These are phyloP conservation scores for Parafenestella ontariensis DNA, from an alignment of 2,329 filamentous ascomycete genomes.

Conservation along the genomic window DNA sequence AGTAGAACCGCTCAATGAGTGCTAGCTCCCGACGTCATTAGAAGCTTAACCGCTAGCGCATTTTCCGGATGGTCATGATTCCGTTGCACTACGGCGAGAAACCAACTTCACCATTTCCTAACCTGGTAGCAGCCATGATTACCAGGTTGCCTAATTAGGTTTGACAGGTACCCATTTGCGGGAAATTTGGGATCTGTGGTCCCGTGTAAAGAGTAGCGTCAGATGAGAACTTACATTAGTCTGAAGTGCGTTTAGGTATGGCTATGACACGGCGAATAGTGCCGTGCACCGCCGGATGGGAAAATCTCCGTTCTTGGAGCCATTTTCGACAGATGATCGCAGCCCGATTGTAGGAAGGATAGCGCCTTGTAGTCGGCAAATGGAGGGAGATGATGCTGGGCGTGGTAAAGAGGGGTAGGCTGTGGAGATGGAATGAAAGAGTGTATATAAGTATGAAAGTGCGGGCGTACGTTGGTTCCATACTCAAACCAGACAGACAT, in stretches of 20 bases:
- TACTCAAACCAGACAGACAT: background rate
- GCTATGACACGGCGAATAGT: too few species aligned
- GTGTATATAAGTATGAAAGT: background rate
- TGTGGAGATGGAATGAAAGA: background rate
- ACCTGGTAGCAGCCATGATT: background rate
- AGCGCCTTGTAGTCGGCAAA: background rate
- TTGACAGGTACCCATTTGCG: background rate
- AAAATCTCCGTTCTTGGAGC: background rate
- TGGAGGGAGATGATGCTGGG: background rate
- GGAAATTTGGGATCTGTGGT: background rate
- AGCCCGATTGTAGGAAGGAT: background rate
- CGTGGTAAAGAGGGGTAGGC: background rate
- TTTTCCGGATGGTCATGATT: background rate
- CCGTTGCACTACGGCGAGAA: background rate
- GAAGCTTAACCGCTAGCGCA: constrained; percentile 1
- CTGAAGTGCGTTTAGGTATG: too few species aligned
- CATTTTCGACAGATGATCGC: background rate
- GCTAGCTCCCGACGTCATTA: constrained; percentile 13
- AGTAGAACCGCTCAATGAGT: background rate
- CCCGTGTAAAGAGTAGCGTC: background rate
- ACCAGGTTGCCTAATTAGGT: background rate
- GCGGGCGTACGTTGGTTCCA: too few species aligned
- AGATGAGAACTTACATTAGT: too few species aligned
- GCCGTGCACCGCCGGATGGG: background rate
- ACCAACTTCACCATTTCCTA: background rate